Evolutionary conservation across 1,284 basidiomycete species (phyloP), one percentile per base, ranked within the genome.

Genomic region (Cryptococcus neoformans): DNA sequence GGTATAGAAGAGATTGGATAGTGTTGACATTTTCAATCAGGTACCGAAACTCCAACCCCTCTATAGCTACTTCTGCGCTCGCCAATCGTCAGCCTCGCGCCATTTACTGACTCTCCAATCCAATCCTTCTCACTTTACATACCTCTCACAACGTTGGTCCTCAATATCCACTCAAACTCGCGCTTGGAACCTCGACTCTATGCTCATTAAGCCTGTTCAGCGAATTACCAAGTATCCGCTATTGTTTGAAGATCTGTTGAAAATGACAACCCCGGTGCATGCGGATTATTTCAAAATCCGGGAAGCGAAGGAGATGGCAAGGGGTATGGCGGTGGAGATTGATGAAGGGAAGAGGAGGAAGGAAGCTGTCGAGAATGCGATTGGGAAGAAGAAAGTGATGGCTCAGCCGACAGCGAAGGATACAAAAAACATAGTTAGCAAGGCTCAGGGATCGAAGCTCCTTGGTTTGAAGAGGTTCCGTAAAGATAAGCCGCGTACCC

Each of bases 211-310:
- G 75, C 92, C 92, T 37, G 88, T 95, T 6, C 92, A 94, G 69
- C 84, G 91, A n/a, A 82, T 94, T 49, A 84, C 92, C 64, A 96
- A 95, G 74, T 97, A 97, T 72, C 88, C 93, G 0, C 82, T 96
- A 10, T 83, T 97, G 16, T 85, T 97, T 41, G 79, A 80, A 16
- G 86, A 91, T 51, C 87, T 97, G 56, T 82, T 89, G 50, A 84
- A 87, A 41, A 86, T 86, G 67, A 96, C 93, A 21, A 21, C 21
- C 1, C 83, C 86, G 34, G 77, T 80, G 10, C 91, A 94, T 72
- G 81, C 83, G 0, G 92, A 95, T 75, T 87, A 86, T 69, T 81
- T 81, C 47, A 81, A 81, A 50, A 81, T 94, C 34, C 78, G 81
- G 36, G 72, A 80, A 6, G 91, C 93, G 0, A 84, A 86, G 14